A percentile compares a stretch with the other conserved stretches of the same genome.
These are phyloP conservation scores for Haplographium delicatum DNA, from an alignment of 495 filamentous ascomycete genomes.

Conservation along the genomic window DNA sequence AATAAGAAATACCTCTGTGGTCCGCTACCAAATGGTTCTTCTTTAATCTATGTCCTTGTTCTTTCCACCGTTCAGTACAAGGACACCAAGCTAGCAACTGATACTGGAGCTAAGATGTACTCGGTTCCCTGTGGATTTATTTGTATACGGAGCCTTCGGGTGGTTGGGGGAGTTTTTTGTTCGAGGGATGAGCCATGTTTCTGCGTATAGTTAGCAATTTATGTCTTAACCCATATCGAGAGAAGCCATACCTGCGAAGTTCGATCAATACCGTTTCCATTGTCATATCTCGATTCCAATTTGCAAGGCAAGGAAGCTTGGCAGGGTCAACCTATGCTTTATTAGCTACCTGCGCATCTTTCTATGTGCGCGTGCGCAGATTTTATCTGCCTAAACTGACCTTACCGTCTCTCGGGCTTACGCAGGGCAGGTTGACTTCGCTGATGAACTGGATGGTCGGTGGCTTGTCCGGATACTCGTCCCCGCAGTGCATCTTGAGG, in stretches of 20 bases:
- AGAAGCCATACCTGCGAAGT: constrained; percentile 71
- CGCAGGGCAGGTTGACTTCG: constrained; percentile 91
- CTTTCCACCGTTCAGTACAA: neutral
- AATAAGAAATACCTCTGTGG: neutral
- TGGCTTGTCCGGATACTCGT: constrained; percentile 81
- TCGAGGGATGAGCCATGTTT: constrained; percentile 87
- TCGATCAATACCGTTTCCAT: constrained; percentile 95
- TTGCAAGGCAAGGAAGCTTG: constrained; percentile 73
- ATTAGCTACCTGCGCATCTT: neutral
- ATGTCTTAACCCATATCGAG: no score
- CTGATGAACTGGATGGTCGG: constrained; percentile 87
- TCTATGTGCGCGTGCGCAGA: no score
- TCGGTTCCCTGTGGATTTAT: neutral
- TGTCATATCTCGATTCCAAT: constrained; percentile 84
- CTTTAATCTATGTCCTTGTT: neutral
- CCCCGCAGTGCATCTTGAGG: constrained; percentile 92
- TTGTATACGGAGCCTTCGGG: constrained; percentile 76
- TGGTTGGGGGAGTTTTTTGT: constrained; percentile 95
- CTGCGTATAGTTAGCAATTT: constrained; percentile 36
- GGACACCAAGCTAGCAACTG: neutral
- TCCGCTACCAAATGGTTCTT: neutral
- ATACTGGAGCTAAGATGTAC: neutral
- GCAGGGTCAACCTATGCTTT: constrained; percentile 68
- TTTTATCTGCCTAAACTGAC: constrained; percentile 36
- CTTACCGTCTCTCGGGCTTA: constrained; percentile 71